Conservation (phyloP, 352 stramenopile species). For the Phytophthora palmivora region DNA sequence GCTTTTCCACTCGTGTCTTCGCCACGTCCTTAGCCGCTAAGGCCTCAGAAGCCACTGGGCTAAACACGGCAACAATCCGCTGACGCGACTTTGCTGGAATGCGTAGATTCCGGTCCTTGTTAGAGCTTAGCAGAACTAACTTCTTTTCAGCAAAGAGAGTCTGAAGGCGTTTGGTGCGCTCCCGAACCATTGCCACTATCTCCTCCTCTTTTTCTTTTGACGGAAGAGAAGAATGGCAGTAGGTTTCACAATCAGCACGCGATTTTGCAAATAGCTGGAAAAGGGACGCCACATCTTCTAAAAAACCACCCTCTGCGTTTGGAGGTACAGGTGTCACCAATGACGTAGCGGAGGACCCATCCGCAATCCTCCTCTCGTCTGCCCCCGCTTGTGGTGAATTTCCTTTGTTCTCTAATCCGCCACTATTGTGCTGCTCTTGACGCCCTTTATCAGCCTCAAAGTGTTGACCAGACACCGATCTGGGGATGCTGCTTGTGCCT, state of each 20-base stretch:
- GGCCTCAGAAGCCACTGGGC: slow-evolving; percentile 49
- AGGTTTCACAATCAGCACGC: slow-evolving; percentile 71
- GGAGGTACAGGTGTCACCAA: slow-evolving; percentile 4
- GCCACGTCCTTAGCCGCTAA: slow-evolving; percentile 43
- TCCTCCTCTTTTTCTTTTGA: slow-evolving; percentile 81
- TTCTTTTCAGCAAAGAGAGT: slow-evolving; percentile 73
- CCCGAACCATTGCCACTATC: slow-evolving; percentile 80
- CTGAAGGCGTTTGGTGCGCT: slow-evolving; percentile 76
- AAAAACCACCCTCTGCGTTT: slow-evolving; percentile 23
- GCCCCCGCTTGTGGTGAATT: slow-evolving; percentile 7
- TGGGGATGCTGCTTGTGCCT: slow-evolving; percentile 22
- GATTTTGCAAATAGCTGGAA: slow-evolving; percentile 77
- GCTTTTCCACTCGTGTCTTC: slow-evolving; percentile 85
- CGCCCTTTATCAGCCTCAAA: slow-evolving; percentile 33
- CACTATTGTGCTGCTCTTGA: slow-evolving; percentile 20
- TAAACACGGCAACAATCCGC: slow-evolving; percentile 84
- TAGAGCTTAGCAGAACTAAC: slow-evolving; percentile 61
- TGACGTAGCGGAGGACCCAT: slow-evolving; percentile 18
- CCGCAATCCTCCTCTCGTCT: slow-evolving; percentile 22
- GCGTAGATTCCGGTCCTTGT: slow-evolving; percentile 81
- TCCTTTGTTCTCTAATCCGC: slow-evolving; percentile 25
- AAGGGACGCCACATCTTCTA: slow-evolving; percentile 61
- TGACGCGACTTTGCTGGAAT: slow-evolving; percentile 81
- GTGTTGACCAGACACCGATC: slow-evolving; percentile 33
- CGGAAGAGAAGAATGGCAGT: slow-evolving; percentile 66